phyloP scores from a whole-genome alignment of 2,329 filamentous ascomycete species.

The Fonsecaea monophora region DNA sequence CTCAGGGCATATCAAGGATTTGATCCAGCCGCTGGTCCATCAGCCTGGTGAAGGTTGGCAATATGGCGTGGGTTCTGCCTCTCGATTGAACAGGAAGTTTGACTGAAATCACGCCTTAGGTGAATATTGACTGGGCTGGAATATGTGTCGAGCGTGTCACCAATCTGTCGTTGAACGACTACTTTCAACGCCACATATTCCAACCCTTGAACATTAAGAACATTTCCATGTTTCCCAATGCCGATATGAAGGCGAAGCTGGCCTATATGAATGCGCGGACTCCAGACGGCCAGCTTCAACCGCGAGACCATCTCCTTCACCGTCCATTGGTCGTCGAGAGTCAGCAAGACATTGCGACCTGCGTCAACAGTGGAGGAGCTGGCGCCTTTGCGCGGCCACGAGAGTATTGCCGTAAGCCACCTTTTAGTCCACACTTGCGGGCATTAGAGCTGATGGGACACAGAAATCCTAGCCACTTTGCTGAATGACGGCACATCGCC shows the following conservation, averaged over 20 bases:
- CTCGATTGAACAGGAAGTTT: constrained; percentile 37
- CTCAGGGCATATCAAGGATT: constrained; percentile 60
- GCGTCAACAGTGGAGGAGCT: constrained; percentile 67
- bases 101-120: constrained; percentile 46
- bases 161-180: constrained; percentile 55
- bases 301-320: constrained; percentile 59
- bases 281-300: constrained; percentile 50
- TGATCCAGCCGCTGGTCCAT: constrained; percentile 62
- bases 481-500: constrained; percentile 70
- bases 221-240: constrained; percentile 63
- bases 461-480: constrained; percentile 65
- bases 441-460: constrained; percentile 9
- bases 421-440: background rate
- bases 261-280: constrained; percentile 64
- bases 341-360: constrained; percentile 50
- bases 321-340: constrained; percentile 53
- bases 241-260: constrained; percentile 61
- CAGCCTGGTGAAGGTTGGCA: constrained; percentile 69
- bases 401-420: constrained; percentile 64
- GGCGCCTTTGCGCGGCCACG: constrained; percentile 66
- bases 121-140: constrained; percentile 62
- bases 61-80: constrained; percentile 60
- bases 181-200: constrained; percentile 58
- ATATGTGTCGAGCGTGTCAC: constrained; percentile 56
- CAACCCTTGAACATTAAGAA: constrained; percentile 56